A percentile compares a stretch with the other conserved stretches of the same genome.
phyloP scores from a whole-genome alignment of 2,329 filamentous ascomycete genomes.

The Fusarium chuoi region DNA sequence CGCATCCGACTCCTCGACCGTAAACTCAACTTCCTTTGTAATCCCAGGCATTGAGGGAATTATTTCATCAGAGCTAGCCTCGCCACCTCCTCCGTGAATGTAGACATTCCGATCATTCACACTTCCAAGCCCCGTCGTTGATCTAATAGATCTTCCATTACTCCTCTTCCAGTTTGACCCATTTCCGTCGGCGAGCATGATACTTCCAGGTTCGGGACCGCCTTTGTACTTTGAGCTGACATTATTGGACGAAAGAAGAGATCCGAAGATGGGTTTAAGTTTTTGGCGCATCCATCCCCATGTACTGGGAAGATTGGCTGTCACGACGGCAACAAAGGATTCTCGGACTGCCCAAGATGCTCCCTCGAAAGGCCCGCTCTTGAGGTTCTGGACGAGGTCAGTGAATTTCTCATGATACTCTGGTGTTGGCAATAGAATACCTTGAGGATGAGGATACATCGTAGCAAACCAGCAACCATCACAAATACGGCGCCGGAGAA shows the following conservation, averaged over 20 bases:
- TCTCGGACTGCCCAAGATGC: slow-evolving; percentile 53
- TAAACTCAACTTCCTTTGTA: slow-evolving; percentile 38
- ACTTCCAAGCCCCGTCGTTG: neutral
- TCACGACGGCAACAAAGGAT: slow-evolving; percentile 53
- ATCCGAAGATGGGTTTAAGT: slow-evolving; percentile 39
- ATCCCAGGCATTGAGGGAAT: slow-evolving; percentile 14
- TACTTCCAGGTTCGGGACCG: slow-evolving; percentile 35
- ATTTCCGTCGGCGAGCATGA: slow-evolving; percentile 36
- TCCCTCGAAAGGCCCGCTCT: slow-evolving; percentile 46
- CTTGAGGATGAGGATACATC: slow-evolving; percentile 50
- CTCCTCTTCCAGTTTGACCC: slow-evolving; percentile 31
- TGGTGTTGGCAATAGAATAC: slow-evolving; percentile 27
- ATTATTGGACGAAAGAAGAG: slow-evolving; percentile 38
- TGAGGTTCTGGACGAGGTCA: slow-evolving; percentile 44
- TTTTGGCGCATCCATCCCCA: slow-evolving; percentile 44
- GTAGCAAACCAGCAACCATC: slow-evolving; percentile 50
- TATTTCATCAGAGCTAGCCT: slow-evolving; percentile 37
- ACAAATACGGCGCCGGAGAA: slow-evolving; percentile 57
- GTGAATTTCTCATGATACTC: rapidly evolving
- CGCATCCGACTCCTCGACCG: slow-evolving; percentile 12
- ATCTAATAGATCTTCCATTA: slow-evolving; percentile 18
- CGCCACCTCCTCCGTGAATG: slow-evolving; percentile 27
- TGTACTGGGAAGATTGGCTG: slow-evolving; percentile 51
- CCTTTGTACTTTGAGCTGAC: slow-evolving; percentile 30
- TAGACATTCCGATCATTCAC: slow-evolving; percentile 11